Base-by-base conservation (phyloP, 331 rosid species). In the Phaseolus coccineus region DNA sequence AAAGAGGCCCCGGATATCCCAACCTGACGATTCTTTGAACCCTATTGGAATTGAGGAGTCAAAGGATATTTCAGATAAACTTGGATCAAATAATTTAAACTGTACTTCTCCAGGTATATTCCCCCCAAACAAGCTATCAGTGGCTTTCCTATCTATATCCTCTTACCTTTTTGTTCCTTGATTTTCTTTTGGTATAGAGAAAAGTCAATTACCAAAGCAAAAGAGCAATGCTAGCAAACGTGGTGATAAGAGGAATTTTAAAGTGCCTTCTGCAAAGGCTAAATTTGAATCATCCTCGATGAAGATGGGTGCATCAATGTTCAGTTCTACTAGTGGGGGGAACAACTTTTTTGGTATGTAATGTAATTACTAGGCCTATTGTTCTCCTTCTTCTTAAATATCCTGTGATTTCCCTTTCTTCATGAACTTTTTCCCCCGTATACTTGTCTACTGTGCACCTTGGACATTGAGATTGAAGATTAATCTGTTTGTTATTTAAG, bases 281-380 rank as follows among this genome's bases (percentile, higher is more conserved):
- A 96, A 90, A 87, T 85, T 87, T 50, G 98, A 96, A 74, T 88
- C 94, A 69, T 86, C 87, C 62, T 87, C 94, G 24, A 78, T 73
- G 87, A 90, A 96, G 86, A 82, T 80, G 50, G 92, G 97, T 68
- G 77, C 87, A 62, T 74, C 90, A 51, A 81, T 83, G 84, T 89
- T 91, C 80, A 73, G 84, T 84, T 87, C 89, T 69, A 79, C 94
- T 30, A 53, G 87, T 66, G 92, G 92, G 64, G 99, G 92, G 66
- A 91, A 59, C 87, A 93, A 71, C 84, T 83, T 93, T 81, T 89
- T 81, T 63, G 99, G 99, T 96, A 93, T 71, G 88, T 16, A 52
- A 85, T 69, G 84, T 28, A 57, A 68, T 55, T 73, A 47, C 72
- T 55, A 56, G 55, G 67, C 35, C 13, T 40, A 64, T 77, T 40